Evolutionary conservation across 2,329 filamentous ascomycete species (phyloP).

Genomic region (Aspergillus novoparasiticus): DNA sequence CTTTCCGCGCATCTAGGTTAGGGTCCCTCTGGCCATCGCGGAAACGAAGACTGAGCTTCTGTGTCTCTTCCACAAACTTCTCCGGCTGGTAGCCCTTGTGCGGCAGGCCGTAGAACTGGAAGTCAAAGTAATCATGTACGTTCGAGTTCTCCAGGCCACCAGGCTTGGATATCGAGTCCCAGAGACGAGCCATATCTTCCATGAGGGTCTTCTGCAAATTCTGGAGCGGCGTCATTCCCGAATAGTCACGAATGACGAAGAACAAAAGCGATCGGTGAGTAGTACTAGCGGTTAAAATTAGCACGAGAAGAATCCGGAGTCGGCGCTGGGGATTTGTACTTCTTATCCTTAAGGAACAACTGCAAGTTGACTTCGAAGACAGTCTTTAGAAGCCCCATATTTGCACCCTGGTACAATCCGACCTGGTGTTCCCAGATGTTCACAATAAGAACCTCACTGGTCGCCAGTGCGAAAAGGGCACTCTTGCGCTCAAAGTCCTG

Average conservation of each 20-base stretch:
- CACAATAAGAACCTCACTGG: constrained; percentile 95
- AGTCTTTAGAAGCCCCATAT: constrained; percentile 98
- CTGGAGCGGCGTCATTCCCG: constrained; percentile 84
- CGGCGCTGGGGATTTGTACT: constrained; percentile 57
- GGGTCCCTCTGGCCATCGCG: constrained; percentile 74
- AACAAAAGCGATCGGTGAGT: constrained; percentile 90
- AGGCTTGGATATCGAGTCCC: constrained; percentile 90
- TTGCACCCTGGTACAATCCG: constrained; percentile 94
- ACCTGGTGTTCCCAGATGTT: constrained; percentile 99
- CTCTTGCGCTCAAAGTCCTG: constrained; percentile 99
- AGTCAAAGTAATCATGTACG: constrained; percentile 98
- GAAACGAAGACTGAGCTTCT: constrained; percentile 79
- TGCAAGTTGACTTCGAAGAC: constrained; percentile 99
- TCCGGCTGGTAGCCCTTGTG: constrained; percentile 97
- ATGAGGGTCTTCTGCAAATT: constrained; percentile 90
- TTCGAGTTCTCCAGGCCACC: constrained; percentile 81
- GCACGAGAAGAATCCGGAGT: constrained; percentile 19
- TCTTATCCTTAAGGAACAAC: constrained; percentile 92
- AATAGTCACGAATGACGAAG: constrained; percentile 97
- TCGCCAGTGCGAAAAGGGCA: constrained; percentile 93
- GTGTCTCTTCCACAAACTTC: constrained; percentile 79
- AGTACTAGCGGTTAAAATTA: constrained; percentile 57
- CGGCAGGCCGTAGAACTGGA: constrained; percentile 91
- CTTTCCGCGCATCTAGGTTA: constrained; percentile 60
- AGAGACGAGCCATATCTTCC: constrained; percentile 88